Evolutionary conservation across 2,329 filamentous ascomycete genomes (phyloP).

Genomic region (Colletotrichum somersetense): DNA sequence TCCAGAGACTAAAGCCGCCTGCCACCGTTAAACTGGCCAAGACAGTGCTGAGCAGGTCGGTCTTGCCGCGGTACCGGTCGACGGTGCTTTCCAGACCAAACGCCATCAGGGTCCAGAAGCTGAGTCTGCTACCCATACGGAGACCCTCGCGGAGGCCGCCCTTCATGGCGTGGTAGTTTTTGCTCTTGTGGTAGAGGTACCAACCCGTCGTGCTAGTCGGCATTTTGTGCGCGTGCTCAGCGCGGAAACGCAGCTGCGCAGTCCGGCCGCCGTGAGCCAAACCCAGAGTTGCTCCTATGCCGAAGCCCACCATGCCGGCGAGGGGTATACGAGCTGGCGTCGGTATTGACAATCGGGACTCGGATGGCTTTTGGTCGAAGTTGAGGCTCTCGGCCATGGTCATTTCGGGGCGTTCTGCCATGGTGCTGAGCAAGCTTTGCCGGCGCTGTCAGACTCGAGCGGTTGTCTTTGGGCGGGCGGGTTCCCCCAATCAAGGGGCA

Average conservation of each 20-base stretch:
- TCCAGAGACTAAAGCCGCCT: constrained; percentile 87
- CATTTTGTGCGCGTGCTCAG: constrained; percentile 95
- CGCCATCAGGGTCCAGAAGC: constrained; percentile 80
- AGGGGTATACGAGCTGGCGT: constrained; percentile 75
- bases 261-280: constrained; percentile 78
- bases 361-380: constrained; percentile 48
- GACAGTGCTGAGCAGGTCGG: constrained; percentile 85
- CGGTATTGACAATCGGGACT: constrained; percentile 71
- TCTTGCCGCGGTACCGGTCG: constrained; percentile 76
- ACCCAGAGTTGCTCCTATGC: constrained; percentile 78
- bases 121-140: constrained; percentile 78
- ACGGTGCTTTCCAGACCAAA: constrained; percentile 88
- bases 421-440: constrained; percentile 3
- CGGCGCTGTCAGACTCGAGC: neutral
- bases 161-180: constrained; percentile 89
- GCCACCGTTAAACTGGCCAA: constrained; percentile 87
- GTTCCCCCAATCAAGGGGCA: neutral
- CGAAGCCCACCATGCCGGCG: constrained; percentile 72
- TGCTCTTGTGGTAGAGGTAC: constrained; percentile 99
- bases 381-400: constrained; percentile 43
- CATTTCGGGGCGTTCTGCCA: constrained; percentile 25
- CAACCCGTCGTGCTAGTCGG: constrained; percentile 86
- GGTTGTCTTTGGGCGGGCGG: no score
- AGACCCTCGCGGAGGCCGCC: constrained; percentile 84
- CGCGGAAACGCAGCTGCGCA: constrained; percentile 86